These are phyloP conservation scores for Penicillium sp. DNA, from an alignment of 2,329 filamentous ascomycete species.

Conservation along the genomic window DNA sequence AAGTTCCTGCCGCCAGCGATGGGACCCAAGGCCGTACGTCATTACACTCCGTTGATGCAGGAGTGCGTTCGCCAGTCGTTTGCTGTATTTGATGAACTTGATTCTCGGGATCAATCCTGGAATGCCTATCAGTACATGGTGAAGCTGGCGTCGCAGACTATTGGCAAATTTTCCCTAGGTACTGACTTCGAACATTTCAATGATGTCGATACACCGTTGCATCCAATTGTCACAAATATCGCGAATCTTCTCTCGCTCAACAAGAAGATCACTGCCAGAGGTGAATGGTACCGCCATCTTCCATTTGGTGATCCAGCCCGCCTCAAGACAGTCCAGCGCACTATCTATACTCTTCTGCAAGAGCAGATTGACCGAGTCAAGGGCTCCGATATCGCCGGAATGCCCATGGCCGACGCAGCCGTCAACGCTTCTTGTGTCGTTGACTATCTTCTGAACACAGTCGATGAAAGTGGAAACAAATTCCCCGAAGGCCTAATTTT, in stretches of 20 bases:
- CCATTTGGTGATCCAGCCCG: slow-evolving; percentile 57
- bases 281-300: slow-evolving; percentile 57
- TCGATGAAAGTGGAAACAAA: slow-evolving; percentile 57
- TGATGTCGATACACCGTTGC: slow-evolving; percentile 46
- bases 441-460: slow-evolving; percentile 57
- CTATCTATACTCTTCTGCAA: background rate
- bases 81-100: slow-evolving; percentile 50
- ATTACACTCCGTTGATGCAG: slow-evolving; percentile 62
- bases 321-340: background rate
- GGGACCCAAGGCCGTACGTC: slow-evolving; percentile 19
- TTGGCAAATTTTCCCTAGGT: slow-evolving; percentile 48
- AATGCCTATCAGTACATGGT: slow-evolving; percentile 55
- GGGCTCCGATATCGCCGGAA: slow-evolving; percentile 31
- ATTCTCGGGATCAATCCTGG: slow-evolving; percentile 46
- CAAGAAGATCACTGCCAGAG: slow-evolving; percentile 58
- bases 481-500: slow-evolving; percentile 48
- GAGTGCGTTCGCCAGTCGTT: slow-evolving; percentile 54
- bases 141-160: slow-evolving; percentile 47
- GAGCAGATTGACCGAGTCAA: slow-evolving; percentile 18
- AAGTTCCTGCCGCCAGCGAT: slow-evolving; percentile 50
- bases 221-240: slow-evolving; percentile 55
- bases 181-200: slow-evolving; percentile 50
- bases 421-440: background rate
- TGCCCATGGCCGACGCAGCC: background rate
- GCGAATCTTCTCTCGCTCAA: slow-evolving; percentile 56